A percentile compares a stretch with the other conserved stretches of the same genome.
These are phyloP conservation scores for Penicillium rolfsii DNA, from an alignment of 2,329 filamentous ascomycete genomes.

Conservation along the genomic window DNA sequence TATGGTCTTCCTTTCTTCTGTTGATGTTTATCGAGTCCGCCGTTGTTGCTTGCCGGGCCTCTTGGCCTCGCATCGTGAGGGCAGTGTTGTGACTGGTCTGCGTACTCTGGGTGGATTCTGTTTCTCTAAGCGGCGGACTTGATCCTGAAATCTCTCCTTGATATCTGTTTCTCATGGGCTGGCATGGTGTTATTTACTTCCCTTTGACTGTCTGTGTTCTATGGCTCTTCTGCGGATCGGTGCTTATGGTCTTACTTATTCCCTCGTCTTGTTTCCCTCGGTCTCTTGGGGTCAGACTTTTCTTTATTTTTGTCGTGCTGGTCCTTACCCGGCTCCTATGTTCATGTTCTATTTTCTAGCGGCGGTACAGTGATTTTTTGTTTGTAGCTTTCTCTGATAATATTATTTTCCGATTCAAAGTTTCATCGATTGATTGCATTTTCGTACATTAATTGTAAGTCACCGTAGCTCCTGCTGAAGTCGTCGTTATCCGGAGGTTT, in stretches of 20 bases:
- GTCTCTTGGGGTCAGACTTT: conserved; percentile 13
- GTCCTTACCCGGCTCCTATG: conserved; percentile 8
- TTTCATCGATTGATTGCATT: neutral
- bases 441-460: neutral
- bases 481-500: neutral
- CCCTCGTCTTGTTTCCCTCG: conserved; percentile 18
- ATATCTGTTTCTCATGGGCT: conserved; percentile 16
- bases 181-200: conserved; percentile 26
- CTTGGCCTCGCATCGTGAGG: conserved; percentile 10
- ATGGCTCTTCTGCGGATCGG: conserved; percentile 27
- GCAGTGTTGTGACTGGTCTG: conserved; percentile 7
- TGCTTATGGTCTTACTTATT: conserved; percentile 28
- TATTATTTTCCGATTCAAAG: conserved; percentile 16
- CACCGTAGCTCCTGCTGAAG: neutral
- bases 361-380: conserved; percentile 19
- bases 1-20: conserved; percentile 26
- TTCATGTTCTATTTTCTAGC: conserved; percentile 22
- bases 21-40: conserved; percentile 22
- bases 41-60: conserved; percentile 7
- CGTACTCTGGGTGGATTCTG: conserved; percentile 6
- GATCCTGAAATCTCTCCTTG: conserved; percentile 23
- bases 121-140: conserved; percentile 21
- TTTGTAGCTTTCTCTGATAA: conserved; percentile 19
- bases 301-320: conserved; percentile 9
- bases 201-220: conserved; percentile 23